Evolutionary conservation across 768 basidiomycete genomes (phyloP), one percentile per base, ranked within the genome.

Genomic region (Pilatotrama ljubarskyi): DNA sequence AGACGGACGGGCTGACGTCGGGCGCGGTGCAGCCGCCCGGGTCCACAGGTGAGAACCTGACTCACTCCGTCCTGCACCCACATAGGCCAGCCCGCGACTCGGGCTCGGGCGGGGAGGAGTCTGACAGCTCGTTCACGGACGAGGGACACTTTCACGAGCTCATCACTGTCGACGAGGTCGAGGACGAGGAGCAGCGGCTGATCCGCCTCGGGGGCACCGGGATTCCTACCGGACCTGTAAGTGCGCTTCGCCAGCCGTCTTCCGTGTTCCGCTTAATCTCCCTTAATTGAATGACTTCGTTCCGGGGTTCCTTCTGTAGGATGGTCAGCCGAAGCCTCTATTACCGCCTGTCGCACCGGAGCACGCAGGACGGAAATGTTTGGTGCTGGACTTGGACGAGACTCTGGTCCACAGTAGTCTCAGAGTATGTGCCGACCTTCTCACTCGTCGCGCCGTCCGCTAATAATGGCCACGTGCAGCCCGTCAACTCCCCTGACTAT

Each of bases 401-500:
- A 98, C 96, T 2, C 80, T 98, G 17, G 88, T 98, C 20, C 96
- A 98, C 75, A 93, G 91, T 68, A 95, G 93, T 73, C 95, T 98
- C 83, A 97, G 95, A 85, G 95, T 96, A 61, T 42, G 78, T 66
- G 13, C 15, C 25, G 7, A 15, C 13, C 6, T 3, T 18, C 3
- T 4, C 6, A 13, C 20, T 26, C n/a, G 13, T 9, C 13, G 5
- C n/a, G n/a, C 6, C n/a, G 15, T 18, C 1, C 53, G 20, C 36
- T 38, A 44, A 44, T 25, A 36, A 7, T 14, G 13, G 38, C 25
- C 17, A 9, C 8, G 53, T 89, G 95, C 81, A 84, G 66, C 89
- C 93, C 64, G 95, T 70, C 3, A 58, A 65, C 41, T 63, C 67
- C 29, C 68, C 96, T 29, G 96, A 99, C 76, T 99, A 93, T 74